A percentile compares a stretch with the other conserved stretches of the same genome.
These are phyloP conservation scores for Citrus glauca DNA, from an alignment of 345 rosid species.

Conservation along the genomic window DNA sequence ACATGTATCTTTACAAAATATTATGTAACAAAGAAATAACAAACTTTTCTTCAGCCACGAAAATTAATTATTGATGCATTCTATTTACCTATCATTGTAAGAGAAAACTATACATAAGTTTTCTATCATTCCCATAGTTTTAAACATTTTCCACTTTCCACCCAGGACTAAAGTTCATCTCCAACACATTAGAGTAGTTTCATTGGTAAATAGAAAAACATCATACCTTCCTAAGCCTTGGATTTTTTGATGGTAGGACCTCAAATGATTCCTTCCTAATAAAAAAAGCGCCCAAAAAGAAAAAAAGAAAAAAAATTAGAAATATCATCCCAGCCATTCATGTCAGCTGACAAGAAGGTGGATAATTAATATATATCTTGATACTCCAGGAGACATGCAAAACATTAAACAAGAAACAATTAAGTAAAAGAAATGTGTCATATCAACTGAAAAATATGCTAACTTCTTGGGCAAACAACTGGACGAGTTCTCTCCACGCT, in stretches of 20 bases:
- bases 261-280: slow-evolving; percentile 38
- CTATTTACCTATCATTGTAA: neutral
- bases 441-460: slow-evolving; percentile 11
- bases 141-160: neutral
- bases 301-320: slow-evolving; percentile 5
- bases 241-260: slow-evolving; percentile 22
- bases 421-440: neutral
- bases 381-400: slow-evolving; percentile 5
- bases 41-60: neutral
- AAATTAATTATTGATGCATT: neutral
- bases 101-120: neutral
- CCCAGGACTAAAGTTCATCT: neutral
- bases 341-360: neutral
- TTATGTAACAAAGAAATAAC: neutral
- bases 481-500: slow-evolving; percentile 19
- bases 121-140: neutral
- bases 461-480: slow-evolving; percentile 26
- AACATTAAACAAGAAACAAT: neutral
- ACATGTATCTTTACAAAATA: neutral
- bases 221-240: slow-evolving; percentile 46
- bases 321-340: neutral
- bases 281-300: neutral
- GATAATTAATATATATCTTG: slow-evolving; percentile 2
- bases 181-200: neutral
- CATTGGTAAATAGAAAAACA: neutral